Evolutionary conservation across 2,329 filamentous ascomycete species (phyloP), one percentile per base, ranked within the genome.

Genomic region (Phoma herbarum): DNA sequence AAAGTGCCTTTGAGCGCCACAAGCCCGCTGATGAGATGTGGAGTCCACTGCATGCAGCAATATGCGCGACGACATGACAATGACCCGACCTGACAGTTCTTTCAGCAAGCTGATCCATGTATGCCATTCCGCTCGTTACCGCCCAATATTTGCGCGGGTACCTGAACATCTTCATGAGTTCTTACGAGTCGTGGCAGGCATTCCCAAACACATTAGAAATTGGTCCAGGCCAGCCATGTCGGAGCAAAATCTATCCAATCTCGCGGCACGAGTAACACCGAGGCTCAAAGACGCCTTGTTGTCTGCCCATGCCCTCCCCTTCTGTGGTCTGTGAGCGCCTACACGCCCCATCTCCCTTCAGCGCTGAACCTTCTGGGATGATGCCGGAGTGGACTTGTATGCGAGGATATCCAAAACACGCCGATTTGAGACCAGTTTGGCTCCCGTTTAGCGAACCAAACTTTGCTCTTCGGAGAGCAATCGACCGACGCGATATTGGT

Each of bases 381-480:
- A 62, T 59, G 55, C 59, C n/a, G 25, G 59, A 20, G 26, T 28
- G 4, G 14, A 35, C 16, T 16, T 26, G 12, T 23, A 56, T 25
- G 48, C 55, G 44, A 62, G 39, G 52, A 25, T 44, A 35, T 29
- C 43, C 52, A 51, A 59, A 55, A 52, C 59, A 29, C 47, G 47
- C 55, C 26, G 52, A 55, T 29, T 47, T 31, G 16, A 29, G 43
- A 23, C 55, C 43, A 58, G 14, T 43, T 57, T 63, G 61, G 60
- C 43, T 60, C 54, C 60, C 60, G 62, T 58, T 55, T 50, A 65
- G 62, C 55, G 55, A 61, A 52, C 64, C 64, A 63, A 51, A 61
- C 41, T 59, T 42, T 47, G 28, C 16, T n/a, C 6, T 46, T 35
- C 45, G 45, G 33, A 46, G 33, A 33, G 18, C 28, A 51, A 57